Conservation (phyloP, 1,284 basidiomycete species). For the Ceratobasidium sp. region DNA sequence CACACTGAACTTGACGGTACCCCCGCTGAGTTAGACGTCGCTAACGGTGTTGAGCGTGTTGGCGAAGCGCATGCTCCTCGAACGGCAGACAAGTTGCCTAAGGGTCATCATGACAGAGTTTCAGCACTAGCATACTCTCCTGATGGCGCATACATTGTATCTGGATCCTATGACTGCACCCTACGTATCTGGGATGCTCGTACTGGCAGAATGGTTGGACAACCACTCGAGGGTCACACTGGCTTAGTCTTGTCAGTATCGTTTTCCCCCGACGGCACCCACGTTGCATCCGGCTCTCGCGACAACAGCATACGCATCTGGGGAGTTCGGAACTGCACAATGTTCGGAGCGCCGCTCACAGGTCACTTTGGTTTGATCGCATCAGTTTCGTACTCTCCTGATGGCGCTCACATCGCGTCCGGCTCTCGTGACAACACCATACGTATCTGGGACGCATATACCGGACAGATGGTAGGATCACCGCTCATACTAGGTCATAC, state of each 20-base stretch:
- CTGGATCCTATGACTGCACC: too few species aligned
- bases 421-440: background rate
- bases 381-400: background rate
- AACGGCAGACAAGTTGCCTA: too few species aligned
- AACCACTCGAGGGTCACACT: too few species aligned
- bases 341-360: background rate
- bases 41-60: too few species aligned
- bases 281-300: background rate
- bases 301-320: background rate
- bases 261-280: background rate
- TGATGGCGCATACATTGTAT: background rate
- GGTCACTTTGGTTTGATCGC: background rate
- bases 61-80: background rate
- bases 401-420: background rate
- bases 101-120: too few species aligned
- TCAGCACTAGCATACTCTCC: too few species aligned
- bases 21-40: background rate
- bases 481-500: conserved; percentile 12
- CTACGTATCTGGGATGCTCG: too few species aligned
- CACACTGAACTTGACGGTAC: background rate
- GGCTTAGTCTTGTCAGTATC: background rate
- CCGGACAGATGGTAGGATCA: background rate
- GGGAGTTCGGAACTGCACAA: background rate
- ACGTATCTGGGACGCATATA: background rate
- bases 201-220: too few species aligned